Conservation (phyloP, 768 basidiomycete species). For the Mycena venus region DNA sequence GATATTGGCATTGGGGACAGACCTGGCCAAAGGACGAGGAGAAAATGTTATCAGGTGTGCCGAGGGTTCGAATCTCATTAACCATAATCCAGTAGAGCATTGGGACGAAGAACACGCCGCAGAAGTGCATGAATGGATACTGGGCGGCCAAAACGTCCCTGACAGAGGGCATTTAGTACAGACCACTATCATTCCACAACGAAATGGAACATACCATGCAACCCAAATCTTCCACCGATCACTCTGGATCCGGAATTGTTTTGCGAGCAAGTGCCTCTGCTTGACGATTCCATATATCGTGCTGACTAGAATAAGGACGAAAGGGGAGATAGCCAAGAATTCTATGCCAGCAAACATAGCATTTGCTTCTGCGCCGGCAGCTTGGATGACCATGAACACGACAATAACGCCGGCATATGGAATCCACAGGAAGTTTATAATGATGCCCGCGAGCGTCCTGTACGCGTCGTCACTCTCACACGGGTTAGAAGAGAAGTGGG, state of each 20-base stretch:
- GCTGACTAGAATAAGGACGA: neutral
- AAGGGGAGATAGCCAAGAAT: neutral
- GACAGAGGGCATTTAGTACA: neutral
- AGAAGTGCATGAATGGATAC: constrained; percentile 20
- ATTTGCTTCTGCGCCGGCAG: too few species aligned
- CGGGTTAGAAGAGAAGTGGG: neutral
- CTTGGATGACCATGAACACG: neutral
- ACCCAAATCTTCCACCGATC: constrained; percentile 24
- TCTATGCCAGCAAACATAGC: neutral
- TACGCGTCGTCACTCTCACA: neutral
- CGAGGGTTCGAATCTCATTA: neutral
- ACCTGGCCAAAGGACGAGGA: constrained; percentile 17
- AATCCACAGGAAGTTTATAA: constrained; percentile 3
- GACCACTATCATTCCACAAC: neutral
- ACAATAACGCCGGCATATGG: neutral
- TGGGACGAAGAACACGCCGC: constrained; percentile 9
- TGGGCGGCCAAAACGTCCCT: constrained; percentile 12
- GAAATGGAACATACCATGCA: neutral
- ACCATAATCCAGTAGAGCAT: constrained; percentile 14
- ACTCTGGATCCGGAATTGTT: neutral
- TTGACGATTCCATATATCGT: neutral
- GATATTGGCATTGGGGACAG: too few species aligned
- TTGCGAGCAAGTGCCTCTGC: neutral
- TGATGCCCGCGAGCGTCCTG: neutral
- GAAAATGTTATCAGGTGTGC: constrained; percentile 13